Evolutionary conservation across 1,284 basidiomycete species (phyloP).

Genomic region (Cutaneotrichosporon daszewskae): DNA sequence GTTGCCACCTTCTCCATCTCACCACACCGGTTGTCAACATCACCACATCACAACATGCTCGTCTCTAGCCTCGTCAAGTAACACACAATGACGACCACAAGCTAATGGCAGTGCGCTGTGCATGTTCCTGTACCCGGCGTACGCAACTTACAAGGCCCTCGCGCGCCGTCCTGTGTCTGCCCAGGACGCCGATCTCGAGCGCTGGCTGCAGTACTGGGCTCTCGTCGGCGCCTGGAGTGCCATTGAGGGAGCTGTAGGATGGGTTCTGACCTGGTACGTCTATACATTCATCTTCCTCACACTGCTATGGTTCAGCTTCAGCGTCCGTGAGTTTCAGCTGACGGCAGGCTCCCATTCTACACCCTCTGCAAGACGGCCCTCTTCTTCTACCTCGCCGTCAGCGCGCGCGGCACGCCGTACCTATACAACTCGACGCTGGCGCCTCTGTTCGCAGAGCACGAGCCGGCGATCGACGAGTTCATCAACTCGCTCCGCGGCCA

Average conservation of each 20-base stretch:
- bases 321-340: neutral
- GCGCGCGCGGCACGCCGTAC: conserved; percentile 69
- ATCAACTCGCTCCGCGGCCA: conserved; percentile 46
- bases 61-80: too few relatives aligned
- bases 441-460: conserved; percentile 62
- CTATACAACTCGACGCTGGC: conserved; percentile 62
- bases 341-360: conserved; percentile 68
- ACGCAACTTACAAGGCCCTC: conserved; percentile 51
- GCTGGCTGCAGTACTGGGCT: conserved; percentile 52
- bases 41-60: too few relatives aligned
- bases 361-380: conserved; percentile 65
- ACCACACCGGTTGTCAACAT: too few relatives aligned
- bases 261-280: conserved; percentile 64
- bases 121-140: conserved; percentile 48
- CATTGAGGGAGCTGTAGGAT: conserved; percentile 63
- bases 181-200: conserved; percentile 50
- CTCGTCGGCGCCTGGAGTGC: conserved; percentile 61
- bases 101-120: conserved; percentile 31
- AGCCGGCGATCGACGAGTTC: conserved; percentile 61
- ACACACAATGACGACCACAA: too few relatives aligned
- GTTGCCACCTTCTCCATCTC: too few relatives aligned
- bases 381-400: conserved; percentile 65
- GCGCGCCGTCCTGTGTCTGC: conserved; percentile 57
- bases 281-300: too few relatives aligned
- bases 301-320: too few relatives aligned